These are phyloP conservation scores for Dentipellis sp. DNA, from an alignment of 768 basidiomycete genomes.

Conservation along the genomic window DNA sequence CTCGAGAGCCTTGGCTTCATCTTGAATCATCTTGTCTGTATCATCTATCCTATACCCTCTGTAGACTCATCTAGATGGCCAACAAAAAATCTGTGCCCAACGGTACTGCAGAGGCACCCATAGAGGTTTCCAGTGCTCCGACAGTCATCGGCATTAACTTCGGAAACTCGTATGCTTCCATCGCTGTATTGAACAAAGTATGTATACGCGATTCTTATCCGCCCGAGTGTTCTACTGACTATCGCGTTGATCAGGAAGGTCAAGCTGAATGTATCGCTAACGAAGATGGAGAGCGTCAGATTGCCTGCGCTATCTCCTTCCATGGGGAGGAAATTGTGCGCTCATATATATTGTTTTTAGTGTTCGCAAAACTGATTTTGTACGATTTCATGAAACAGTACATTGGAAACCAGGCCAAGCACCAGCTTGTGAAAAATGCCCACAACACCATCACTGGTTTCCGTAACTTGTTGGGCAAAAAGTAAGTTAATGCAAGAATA, in stretches of 20 bases:
- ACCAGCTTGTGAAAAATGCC: slow-evolving; percentile 90
- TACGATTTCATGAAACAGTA: slow-evolving; percentile 43
- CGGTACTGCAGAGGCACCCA: slow-evolving; percentile 38
- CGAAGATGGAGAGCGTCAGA: slow-evolving; percentile 97
- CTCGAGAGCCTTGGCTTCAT: neutral
- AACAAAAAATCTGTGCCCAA: slow-evolving; percentile 35
- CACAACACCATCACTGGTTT: slow-evolving; percentile 94
- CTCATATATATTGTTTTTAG: slow-evolving; percentile 9
- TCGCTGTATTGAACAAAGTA: slow-evolving; percentile 93
- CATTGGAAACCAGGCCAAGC: slow-evolving; percentile 90
- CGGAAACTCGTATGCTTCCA: slow-evolving; percentile 90
- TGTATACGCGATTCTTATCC: slow-evolving; percentile 13
- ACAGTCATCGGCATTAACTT: slow-evolving; percentile 91
- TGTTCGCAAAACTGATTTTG: too few relatives aligned
- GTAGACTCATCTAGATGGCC: slow-evolving; percentile 22
- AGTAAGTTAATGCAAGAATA: slow-evolving; percentile 34
- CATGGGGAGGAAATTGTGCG: slow-evolving; percentile 84
- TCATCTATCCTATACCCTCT: slow-evolving; percentile 2
- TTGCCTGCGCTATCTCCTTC: slow-evolving; percentile 89
- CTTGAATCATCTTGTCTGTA: neutral
- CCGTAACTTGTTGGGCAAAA: slow-evolving; percentile 88
- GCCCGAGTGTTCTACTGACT: neutral
- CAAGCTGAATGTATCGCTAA: slow-evolving; percentile 94
- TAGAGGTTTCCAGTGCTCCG: slow-evolving; percentile 27
- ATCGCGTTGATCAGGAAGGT: slow-evolving; percentile 54